Conservation (phyloP, 371 early-diverging fungal genomes). For the Mucor ambiguus region DNA sequence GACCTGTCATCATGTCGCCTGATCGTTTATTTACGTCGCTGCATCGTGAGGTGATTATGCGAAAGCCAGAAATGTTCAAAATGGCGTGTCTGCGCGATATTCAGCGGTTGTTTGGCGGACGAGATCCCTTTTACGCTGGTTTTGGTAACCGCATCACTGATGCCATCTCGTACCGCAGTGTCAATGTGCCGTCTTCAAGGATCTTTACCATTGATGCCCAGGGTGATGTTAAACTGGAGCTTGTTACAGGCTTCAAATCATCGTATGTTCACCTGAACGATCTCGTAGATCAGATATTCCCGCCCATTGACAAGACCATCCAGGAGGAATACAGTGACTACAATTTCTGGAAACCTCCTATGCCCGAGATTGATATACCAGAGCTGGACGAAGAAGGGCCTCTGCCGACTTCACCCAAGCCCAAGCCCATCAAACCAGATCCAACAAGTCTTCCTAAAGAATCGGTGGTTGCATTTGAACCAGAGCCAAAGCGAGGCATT, state of each 20-base stretch:
- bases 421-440: constrained; percentile 46
- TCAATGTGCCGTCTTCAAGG: constrained; percentile 90
- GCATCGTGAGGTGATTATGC: constrained; percentile 94
- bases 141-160: constrained; percentile 98
- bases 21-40: constrained; percentile 94
- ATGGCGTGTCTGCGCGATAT: constrained; percentile 97
- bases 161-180: constrained; percentile 94
- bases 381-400: constrained; percentile 27
- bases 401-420: constrained; percentile 32
- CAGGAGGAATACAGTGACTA: constrained; percentile 83
- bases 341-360: constrained; percentile 79
- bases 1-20: constrained; percentile 98
- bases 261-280: constrained; percentile 90
- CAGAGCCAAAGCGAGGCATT: constrained; percentile 20
- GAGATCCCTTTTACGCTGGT: constrained; percentile 95
- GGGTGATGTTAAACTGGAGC: constrained; percentile 93
- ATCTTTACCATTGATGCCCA: constrained; percentile 97
- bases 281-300: constrained; percentile 97
- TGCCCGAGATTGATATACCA: constrained; percentile 63
- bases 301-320: constrained; percentile 58
- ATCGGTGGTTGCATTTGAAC: constrained; percentile 28
- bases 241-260: constrained; percentile 81
- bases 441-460: constrained; percentile 28
- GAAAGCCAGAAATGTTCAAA: constrained; percentile 98
- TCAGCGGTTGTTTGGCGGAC: constrained; percentile 77